Conservation (phyloP, 306 rosid genomes). For the Gynostemma pentaphyllum region DNA sequence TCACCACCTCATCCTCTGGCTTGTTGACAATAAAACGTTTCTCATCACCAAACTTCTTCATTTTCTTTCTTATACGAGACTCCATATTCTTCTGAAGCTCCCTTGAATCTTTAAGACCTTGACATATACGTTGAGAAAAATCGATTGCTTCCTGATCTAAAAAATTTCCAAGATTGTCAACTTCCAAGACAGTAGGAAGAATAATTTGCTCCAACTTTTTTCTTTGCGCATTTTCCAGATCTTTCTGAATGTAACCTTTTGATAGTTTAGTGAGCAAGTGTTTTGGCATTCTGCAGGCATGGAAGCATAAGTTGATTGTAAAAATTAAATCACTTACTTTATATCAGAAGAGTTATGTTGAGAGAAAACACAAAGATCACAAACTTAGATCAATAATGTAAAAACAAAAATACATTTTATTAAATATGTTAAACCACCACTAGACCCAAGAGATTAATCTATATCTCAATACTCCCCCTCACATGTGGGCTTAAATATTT, state of each 20-base stretch:
- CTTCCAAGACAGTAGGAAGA: conserved; percentile 63
- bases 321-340: not conserved
- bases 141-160: conserved; percentile 47
- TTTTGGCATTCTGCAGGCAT: conserved; percentile 45
- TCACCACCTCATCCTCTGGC: conserved; percentile 67
- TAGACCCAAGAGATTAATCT: too few species aligned
- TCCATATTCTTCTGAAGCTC: conserved; percentile 50
- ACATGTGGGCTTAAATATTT: too few species aligned
- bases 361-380: not conserved
- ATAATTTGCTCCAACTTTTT: conserved; percentile 55
- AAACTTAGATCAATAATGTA: conserved; percentile 11
- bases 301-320: conserved; percentile 21
- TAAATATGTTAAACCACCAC: too few species aligned
- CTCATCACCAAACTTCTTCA: conserved; percentile 66
- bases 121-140: conserved; percentile 44
- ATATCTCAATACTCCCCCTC: too few species aligned
- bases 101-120: conserved; percentile 66
- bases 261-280: conserved; percentile 50
- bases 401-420: not conserved
- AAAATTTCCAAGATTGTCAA: conserved; percentile 43
- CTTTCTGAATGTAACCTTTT: conserved; percentile 55
- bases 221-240: conserved; percentile 67
- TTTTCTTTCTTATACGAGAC: conserved; percentile 45
- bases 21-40: conserved; percentile 38
- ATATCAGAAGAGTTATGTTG: not conserved